Percentiles rank a stretch among this genome's conserved stretches.
Evolutionary conservation across 768 basidiomycete genomes (phyloP).

Genomic region (Cystobasidium ongulense): DNA sequence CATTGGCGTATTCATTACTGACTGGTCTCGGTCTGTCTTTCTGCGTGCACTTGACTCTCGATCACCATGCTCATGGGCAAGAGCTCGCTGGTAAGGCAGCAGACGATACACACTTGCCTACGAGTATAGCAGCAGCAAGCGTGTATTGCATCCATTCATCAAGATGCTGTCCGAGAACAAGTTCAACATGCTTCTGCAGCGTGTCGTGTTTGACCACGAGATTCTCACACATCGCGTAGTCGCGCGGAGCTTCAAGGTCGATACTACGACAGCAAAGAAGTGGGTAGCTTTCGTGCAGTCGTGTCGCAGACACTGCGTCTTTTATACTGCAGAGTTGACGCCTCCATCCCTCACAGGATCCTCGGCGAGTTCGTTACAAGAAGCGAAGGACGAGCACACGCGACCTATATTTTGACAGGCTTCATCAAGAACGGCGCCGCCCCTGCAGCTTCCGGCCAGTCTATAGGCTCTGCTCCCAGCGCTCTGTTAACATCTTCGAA

Average conservation of each 20-base stretch:
- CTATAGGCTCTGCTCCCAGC: background rate
- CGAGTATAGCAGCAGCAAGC: too few relatives aligned
- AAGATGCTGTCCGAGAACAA: constrained; percentile 8
- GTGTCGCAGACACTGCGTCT: background rate
- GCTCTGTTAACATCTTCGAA: background rate
- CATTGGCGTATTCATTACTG: too few relatives aligned
- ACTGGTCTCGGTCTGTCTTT: too few relatives aligned
- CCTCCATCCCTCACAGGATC: constrained; percentile 13
- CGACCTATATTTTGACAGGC: constrained; percentile 21
- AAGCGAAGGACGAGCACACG: constrained; percentile 30
- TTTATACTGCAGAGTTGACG: too few relatives aligned
- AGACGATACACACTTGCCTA: too few relatives aligned
- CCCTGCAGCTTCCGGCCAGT: background rate
- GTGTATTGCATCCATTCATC: background rate
- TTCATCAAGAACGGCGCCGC: constrained; percentile 5
- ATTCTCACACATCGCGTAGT: constrained; percentile 27
- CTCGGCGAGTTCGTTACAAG: background rate
- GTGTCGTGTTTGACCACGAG: constrained; percentile 19
- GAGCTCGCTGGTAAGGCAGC: too few relatives aligned
- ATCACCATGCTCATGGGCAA: too few relatives aligned
- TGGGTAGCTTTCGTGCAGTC: background rate
- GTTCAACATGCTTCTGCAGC: constrained; percentile 24
- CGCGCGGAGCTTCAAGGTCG: constrained; percentile 26
- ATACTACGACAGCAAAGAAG: constrained; percentile 8
- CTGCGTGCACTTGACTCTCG: too few relatives aligned